A percentile compares a stretch with the other conserved stretches of the same genome.
Conservation (phyloP, 1,139 yeast species). For the Hansenula sp. region DNA sequence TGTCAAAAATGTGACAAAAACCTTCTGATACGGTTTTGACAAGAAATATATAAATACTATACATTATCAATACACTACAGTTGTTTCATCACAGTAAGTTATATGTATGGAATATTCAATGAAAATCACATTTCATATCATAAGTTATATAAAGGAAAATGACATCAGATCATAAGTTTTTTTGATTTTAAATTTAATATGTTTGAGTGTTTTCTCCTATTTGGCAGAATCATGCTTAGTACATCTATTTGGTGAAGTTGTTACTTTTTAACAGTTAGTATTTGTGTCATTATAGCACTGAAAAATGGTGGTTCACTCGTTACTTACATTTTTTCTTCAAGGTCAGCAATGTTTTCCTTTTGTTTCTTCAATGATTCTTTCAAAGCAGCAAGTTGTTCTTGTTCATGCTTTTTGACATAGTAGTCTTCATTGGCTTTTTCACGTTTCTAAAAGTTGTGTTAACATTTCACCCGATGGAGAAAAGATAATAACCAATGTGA, state of each 20-base stretch:
- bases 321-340: conserved; percentile 21
- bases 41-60: too few species aligned
- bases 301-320: background rate
- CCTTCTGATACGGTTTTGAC: too few species aligned
- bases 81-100: background rate
- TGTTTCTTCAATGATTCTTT: conserved; percentile 48
- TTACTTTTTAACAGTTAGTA: background rate
- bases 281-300: background rate
- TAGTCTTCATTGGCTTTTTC: conserved; percentile 69
- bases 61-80: too few species aligned
- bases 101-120: background rate
- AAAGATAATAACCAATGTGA: background rate
- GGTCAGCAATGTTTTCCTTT: conserved; percentile 30
- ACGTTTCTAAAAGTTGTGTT: conserved; percentile 39
- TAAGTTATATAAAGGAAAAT: too few species aligned
- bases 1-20: too few species aligned
- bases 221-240: background rate
- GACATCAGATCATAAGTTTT: background rate
- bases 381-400: conserved; percentile 53
- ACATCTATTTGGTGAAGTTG: background rate
- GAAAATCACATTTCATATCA: background rate
- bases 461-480: too few species aligned
- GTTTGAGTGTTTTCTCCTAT: too few species aligned
- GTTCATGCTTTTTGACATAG: conserved; percentile 58
- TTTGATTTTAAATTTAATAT: too few species aligned